Conservation (phyloP, 1,284 basidiomycete species). For the Meira miltonrushii region DNA sequence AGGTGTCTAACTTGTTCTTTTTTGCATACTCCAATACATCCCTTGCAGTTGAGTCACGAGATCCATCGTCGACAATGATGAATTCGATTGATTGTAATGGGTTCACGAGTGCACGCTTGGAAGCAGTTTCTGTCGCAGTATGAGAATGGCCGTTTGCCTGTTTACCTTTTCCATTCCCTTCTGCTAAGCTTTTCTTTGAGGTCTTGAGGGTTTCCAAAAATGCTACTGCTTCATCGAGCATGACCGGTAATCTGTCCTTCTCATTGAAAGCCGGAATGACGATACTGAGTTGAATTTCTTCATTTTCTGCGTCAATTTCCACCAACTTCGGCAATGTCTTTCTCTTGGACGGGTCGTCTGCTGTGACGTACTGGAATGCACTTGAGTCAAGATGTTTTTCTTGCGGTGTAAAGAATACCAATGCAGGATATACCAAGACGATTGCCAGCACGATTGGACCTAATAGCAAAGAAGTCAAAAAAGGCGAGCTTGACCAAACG, state of each 20-base stretch:
- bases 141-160: constrained; percentile 1
- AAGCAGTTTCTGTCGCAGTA: neutral
- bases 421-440: constrained; percentile 3
- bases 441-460: constrained; percentile 3
- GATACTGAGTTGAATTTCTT: constrained; percentile 60
- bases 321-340: neutral
- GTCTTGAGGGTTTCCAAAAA: constrained; percentile 53
- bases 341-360: neutral
- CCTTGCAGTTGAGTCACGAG: constrained; percentile 67
- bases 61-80: constrained; percentile 84
- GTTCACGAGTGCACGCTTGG: neutral
- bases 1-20: constrained; percentile 57
- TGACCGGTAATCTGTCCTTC: constrained; percentile 67
- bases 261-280: constrained; percentile 90
- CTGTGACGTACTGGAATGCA: neutral
- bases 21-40: constrained; percentile 65
- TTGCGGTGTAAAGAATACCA: constrained; percentile 4
- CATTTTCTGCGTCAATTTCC: constrained; percentile 50
- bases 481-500: constrained; percentile 6
- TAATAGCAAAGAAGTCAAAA: constrained; percentile 3
- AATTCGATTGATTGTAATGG: constrained; percentile 61
- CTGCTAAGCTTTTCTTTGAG: constrained; percentile 4
- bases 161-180: neutral
- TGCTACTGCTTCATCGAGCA: constrained; percentile 68
- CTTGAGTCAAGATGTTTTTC: neutral